Evolutionary conservation across 1,284 basidiomycete species (phyloP), one percentile per base, ranked within the genome.

Genomic region (Irpex rosettiformis): DNA sequence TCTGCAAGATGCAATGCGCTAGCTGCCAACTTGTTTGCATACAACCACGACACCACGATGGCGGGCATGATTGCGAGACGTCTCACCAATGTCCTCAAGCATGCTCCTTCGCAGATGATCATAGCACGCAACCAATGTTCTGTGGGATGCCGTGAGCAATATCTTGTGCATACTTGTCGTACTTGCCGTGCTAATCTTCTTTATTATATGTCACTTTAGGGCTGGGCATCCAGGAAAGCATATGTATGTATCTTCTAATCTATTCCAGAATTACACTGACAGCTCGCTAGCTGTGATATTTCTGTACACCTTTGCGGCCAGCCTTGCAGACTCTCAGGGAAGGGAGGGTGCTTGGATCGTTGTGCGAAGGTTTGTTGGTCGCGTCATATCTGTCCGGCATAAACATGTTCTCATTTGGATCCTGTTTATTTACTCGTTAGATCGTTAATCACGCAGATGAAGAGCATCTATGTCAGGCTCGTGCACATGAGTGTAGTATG

Each of bases 201-300:
- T 33, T 13, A 33, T 33, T 33, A 33, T 33, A 33, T 33, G 6
- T 33, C 30, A 33, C 13, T 33, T 5, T 13, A 86, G 84, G 13
- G 84, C 82, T 11, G 83, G 85, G 0, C 84, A 86, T 59, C 66
- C 75, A 7, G 81, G 82, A 16, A 70, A 68, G 6, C 84, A 86
- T 61, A 75, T 83, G 82, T 83, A 67, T 53, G 73, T 61, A 29
- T 16, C 6, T 16, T 4, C 7, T 21, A 5, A 43, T 8, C 10
- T n/a, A 43, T 16, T 7, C 18, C 13, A 7, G n/a, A 43, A 8
- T 8, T 5, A 8, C 11, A 54, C 43, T 51, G 5, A 43, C 21
- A 18, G 22, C 52, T 2, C 6, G 16, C 4, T 29, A 64, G 61
- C n/a, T 65, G 54, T 33, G 57, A 57, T 37, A 61, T 64, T 7